phyloP scores from a whole-genome alignment of 768 basidiomycete species.

The Rhodotorula kratochvilovae region DNA sequence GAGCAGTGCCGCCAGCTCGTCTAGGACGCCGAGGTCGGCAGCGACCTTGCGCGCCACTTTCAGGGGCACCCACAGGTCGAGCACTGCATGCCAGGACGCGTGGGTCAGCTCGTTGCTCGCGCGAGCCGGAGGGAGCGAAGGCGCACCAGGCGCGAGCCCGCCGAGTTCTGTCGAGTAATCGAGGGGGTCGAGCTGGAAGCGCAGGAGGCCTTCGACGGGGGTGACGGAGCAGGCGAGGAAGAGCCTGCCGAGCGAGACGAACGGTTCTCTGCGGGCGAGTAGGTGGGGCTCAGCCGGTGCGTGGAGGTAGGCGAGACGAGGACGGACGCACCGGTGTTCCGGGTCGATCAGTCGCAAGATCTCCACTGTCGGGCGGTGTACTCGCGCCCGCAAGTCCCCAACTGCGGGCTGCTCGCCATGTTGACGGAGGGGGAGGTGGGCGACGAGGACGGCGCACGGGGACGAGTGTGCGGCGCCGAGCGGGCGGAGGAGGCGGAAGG shows the following conservation, averaged over 20 bases:
- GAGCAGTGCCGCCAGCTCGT: constrained; percentile 21
- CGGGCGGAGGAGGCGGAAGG: constrained; percentile 1
- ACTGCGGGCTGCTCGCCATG: neutral
- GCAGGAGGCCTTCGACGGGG: constrained; percentile 22
- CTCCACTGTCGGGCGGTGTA: neutral
- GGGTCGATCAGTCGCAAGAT: constrained; percentile 24
- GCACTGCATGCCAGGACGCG: neutral
- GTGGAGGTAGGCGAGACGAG: neutral
- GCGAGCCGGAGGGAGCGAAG: neutral
- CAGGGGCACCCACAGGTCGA: constrained; percentile 33
- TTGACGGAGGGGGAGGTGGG: neutral
- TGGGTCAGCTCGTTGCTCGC: neutral
- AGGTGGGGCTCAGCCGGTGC: neutral
- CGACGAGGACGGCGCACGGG: neutral
- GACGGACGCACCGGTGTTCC: constrained; percentile 13
- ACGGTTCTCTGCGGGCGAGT: constrained; percentile 19
- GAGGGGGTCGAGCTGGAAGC: constrained; percentile 11
- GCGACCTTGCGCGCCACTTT: constrained; percentile 7
- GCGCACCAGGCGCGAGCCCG: constrained; percentile 25
- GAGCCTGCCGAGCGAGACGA: constrained; percentile 25
- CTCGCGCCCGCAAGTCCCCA: neutral
- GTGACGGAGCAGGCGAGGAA: constrained; percentile 18
- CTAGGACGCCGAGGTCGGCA: neutral
- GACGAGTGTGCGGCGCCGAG: neutral
- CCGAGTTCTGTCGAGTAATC: constrained; percentile 13